phyloP scores from a whole-genome alignment of 2,329 filamentous ascomycete species.

The Sporothrix globosa region DNA sequence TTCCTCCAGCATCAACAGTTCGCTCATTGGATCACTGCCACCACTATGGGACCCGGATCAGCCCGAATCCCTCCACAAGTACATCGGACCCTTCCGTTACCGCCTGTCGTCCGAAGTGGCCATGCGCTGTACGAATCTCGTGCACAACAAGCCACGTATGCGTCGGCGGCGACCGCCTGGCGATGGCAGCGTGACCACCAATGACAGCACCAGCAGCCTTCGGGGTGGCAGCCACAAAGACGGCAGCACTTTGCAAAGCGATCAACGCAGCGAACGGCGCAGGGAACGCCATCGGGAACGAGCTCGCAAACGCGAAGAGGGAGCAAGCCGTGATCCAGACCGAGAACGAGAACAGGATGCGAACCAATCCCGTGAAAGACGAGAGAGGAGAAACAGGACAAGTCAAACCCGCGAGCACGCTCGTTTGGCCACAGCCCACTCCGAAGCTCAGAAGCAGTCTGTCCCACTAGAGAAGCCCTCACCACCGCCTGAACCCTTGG shows the following conservation, averaged over 20 bases:
- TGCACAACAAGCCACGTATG: conserved; percentile 44
- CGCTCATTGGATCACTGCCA: conserved; percentile 36
- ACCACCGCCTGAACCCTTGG: neutral
- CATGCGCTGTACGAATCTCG: conserved; percentile 42
- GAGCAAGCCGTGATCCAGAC: neutral
- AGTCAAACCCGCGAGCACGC: conserved; percentile 11
- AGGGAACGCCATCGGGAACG: conserved; percentile 4
- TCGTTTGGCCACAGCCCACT: neutral
- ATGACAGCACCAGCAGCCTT: neutral
- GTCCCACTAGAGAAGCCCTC: neutral
- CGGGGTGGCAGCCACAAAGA: neutral
- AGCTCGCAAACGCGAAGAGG: neutral
- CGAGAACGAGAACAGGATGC: neutral
- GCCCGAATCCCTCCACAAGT: conserved; percentile 38
- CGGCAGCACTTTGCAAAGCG: conserved; percentile 1
- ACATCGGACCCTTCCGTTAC: conserved; percentile 38
- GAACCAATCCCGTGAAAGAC: neutral
- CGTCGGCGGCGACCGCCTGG: conserved; percentile 38
- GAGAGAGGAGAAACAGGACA: neutral
- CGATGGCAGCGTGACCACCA: conserved; percentile 5
- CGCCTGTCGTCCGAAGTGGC: conserved; percentile 42
- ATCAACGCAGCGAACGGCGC: neutral
- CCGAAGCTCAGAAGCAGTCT: neutral
- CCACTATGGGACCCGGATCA: conserved; percentile 36
- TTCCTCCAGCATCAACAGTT: conserved; percentile 32